Evolutionary conservation across 139 green algal genomes (phyloP).

Genomic region (Chlorella sp.): DNA sequence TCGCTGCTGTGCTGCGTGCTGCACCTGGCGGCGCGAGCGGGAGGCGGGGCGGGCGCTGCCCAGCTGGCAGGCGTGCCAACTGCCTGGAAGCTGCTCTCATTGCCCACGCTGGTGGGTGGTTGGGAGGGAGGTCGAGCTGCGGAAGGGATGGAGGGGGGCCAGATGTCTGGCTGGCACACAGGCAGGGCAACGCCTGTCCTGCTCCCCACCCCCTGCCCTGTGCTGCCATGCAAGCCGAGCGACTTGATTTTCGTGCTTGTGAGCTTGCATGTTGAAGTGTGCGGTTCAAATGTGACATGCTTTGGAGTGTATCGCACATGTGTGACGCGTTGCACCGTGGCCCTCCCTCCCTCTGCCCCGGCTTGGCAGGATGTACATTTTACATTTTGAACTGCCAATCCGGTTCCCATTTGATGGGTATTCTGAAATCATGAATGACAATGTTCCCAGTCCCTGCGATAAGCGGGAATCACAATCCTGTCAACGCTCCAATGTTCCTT

Average conservation of each 20-base stretch:
- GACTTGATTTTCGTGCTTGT: too few species aligned
- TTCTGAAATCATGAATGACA: too few species aligned
- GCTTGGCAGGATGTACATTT: neutral
- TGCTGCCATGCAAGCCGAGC: too few species aligned
- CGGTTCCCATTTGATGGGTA: too few species aligned
- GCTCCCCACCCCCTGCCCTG: too few species aligned
- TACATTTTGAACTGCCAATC: too few species aligned
- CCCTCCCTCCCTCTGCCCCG: neutral
- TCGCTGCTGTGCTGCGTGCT: neutral
- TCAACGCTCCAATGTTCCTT: neutral
- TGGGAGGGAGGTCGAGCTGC: too few species aligned
- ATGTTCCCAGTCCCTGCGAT: too few species aligned
- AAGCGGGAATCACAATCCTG: too few species aligned
- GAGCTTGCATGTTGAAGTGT: neutral
- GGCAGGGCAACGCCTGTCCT: too few species aligned
- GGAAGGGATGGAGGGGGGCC: too few species aligned
- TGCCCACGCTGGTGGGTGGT: neutral
- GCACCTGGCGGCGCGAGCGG: neutral
- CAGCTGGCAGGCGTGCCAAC: neutral
- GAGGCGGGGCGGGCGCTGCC: neutral
- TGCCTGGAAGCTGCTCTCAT: slow-evolving; percentile 2
- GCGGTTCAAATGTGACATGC: neutral
- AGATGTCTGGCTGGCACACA: too few species aligned
- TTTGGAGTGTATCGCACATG: neutral
- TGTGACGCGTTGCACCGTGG: neutral